Evolutionary conservation across 2,329 filamentous ascomycete genomes (phyloP).

Genomic region (Colletotrichum eleusines): DNA sequence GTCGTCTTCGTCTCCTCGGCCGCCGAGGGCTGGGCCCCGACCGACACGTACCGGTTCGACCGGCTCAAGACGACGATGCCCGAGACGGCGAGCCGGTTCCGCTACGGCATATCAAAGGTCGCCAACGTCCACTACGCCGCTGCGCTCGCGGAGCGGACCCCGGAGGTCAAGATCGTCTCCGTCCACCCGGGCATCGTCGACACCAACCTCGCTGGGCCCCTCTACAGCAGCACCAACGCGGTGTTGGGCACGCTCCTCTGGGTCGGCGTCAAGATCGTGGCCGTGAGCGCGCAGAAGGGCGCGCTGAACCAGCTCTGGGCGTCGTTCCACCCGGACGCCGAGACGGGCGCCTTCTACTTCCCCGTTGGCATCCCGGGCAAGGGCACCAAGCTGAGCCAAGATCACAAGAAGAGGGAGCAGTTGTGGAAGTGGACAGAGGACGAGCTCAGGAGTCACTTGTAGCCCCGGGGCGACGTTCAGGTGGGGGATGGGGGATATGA

Average conservation of each 20-base stretch:
- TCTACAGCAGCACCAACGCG: slow-evolving; percentile 92
- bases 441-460: slow-evolving; percentile 46
- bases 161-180: slow-evolving; percentile 46
- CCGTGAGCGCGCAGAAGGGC: slow-evolving; percentile 45
- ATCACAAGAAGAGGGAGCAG: slow-evolving; percentile 47
- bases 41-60: slow-evolving; percentile 49
- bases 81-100: slow-evolving; percentile 44
- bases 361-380: slow-evolving; percentile 48
- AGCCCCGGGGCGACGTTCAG: background rate
- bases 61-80: slow-evolving; percentile 46
- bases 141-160: slow-evolving; percentile 47
- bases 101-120: slow-evolving; percentile 52
- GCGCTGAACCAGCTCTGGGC: slow-evolving; percentile 50
- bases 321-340: slow-evolving; percentile 43
- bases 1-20: slow-evolving; percentile 49
- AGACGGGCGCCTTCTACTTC: slow-evolving; percentile 50
- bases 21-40: slow-evolving; percentile 44
- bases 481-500: background rate
- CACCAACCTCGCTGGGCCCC: slow-evolving; percentile 45
- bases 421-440: slow-evolving; percentile 54
- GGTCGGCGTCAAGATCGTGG: slow-evolving; percentile 73
- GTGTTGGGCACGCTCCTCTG: slow-evolving; percentile 99
- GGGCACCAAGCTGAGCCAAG: slow-evolving; percentile 43
- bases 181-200: slow-evolving; percentile 50
- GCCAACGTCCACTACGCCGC: slow-evolving; percentile 50